Percentiles rank a stretch among this genome's conserved stretches.
Conservation (phyloP, 1,284 basidiomycete species). For the Ustilago tritici region DNA sequence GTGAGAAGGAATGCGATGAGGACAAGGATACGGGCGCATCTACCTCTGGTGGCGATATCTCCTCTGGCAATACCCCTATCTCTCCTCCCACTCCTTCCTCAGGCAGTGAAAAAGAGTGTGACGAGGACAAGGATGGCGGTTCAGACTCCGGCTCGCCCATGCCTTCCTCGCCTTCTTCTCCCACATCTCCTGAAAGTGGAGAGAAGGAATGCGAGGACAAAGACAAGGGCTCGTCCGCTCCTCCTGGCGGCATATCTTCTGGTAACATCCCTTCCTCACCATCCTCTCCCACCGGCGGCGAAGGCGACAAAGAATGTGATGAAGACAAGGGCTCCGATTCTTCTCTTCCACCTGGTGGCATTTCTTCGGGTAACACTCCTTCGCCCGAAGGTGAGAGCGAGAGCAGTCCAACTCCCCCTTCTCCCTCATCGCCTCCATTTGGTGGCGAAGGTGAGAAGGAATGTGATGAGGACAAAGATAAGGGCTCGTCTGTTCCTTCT, state of each 20-base stretch:
- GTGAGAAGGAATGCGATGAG: background rate
- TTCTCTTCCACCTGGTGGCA: constrained; percentile 5
- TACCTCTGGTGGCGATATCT: background rate
- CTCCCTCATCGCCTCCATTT: background rate
- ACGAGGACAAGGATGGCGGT: background rate
- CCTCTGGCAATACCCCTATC: constrained; percentile 13
- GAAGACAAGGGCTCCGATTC: background rate
- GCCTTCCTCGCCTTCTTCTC: too few species aligned
- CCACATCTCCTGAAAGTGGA: too few species aligned
- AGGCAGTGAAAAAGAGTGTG: constrained; percentile 7
- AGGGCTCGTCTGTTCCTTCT: background rate
- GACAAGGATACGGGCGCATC: background rate
- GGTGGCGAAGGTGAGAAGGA: constrained; percentile 4
- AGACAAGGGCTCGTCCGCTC: background rate
- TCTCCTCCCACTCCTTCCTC: background rate
- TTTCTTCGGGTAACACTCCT: constrained; percentile 13
- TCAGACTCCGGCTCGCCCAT: background rate
- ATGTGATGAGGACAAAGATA: constrained; percentile 4
- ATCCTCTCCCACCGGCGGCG: background rate
- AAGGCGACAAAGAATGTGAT: constrained; percentile 1
- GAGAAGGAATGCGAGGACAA: too few species aligned
- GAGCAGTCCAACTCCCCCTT: background rate
- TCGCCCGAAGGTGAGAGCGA: constrained; percentile 1
- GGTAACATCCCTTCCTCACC: constrained; percentile 8
- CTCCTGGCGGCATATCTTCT: constrained; percentile 12